Conservation (phyloP, 1,284 basidiomycete genomes). For the Cutaneotrichosporon curvatum region DNA sequence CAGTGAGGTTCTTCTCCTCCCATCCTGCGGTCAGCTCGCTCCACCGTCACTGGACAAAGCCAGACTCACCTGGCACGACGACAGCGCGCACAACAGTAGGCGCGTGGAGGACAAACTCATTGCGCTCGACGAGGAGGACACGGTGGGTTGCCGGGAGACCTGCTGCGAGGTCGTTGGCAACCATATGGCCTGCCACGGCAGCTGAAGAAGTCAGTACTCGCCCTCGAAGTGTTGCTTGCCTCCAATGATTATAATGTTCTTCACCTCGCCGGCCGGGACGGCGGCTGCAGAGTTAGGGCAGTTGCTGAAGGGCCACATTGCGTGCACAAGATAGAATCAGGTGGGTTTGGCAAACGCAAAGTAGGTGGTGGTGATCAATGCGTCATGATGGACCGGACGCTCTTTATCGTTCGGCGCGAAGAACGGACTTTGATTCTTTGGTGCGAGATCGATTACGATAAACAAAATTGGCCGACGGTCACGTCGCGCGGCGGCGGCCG, state of each 20-base stretch:
- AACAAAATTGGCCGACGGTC: too few relatives aligned
- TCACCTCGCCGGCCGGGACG: background rate
- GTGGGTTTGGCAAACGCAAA: too few relatives aligned
- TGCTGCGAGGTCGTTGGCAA: constrained; percentile 40
- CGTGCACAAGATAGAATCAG: too few relatives aligned
- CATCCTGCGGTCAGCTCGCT: constrained; percentile 28
- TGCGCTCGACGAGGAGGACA: constrained; percentile 47
- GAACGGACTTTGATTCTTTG: too few relatives aligned
- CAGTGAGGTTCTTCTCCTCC: constrained; percentile 38
- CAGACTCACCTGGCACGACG: constrained; percentile 31
- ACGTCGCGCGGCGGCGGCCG: too few relatives aligned
- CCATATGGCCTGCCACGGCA: constrained; percentile 33
- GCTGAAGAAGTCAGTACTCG: constrained; percentile 22
- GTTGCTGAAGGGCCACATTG: too few relatives aligned
- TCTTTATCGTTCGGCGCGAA: too few relatives aligned
- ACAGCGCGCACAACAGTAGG: constrained; percentile 44
- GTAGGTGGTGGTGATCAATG: too few relatives aligned
- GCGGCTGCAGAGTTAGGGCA: too few relatives aligned
- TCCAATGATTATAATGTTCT: constrained; percentile 40
- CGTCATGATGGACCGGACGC: too few relatives aligned
- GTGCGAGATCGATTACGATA: too few relatives aligned
- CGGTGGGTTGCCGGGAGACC: constrained; percentile 43
- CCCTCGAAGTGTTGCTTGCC: constrained; percentile 14
- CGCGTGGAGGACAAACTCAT: constrained; percentile 42
- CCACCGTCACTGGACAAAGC: too few relatives aligned